Evolutionary conservation across 257 asterid species (phyloP).

Genomic region (Gentiana straminea): DNA sequence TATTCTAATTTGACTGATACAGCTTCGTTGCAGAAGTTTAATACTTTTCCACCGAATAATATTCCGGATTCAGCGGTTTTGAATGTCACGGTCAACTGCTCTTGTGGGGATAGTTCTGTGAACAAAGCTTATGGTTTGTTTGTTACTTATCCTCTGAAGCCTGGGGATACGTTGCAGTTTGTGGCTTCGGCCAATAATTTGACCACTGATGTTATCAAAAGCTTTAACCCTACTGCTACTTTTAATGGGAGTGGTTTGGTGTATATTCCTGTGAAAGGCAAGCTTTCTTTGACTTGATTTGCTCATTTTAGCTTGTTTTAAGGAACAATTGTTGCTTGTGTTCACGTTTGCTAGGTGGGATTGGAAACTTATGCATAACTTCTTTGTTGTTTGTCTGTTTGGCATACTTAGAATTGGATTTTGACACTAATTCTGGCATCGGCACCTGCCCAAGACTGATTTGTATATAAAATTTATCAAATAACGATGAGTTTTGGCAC

Average conservation of each 20-base stretch:
- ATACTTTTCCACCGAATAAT: slow-evolving; percentile 24
- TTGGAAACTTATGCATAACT: too few relatives aligned
- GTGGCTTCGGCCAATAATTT: slow-evolving; percentile 43
- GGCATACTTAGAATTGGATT: too few relatives aligned
- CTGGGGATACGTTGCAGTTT: slow-evolving; percentile 38
- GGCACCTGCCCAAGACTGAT: too few relatives aligned
- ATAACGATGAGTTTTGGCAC: too few relatives aligned
- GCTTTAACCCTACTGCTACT: slow-evolving; percentile 49
- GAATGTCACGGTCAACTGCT: slow-evolving; percentile 66
- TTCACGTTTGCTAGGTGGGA: too few relatives aligned
- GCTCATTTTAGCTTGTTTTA: too few relatives aligned
- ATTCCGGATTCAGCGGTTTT: slow-evolving; percentile 46
- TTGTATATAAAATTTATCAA: too few relatives aligned
- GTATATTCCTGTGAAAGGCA: slow-evolving; percentile 74
- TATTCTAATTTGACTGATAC: slow-evolving; percentile 56
- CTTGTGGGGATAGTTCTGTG: slow-evolving; percentile 56
- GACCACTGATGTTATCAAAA: slow-evolving; percentile 30
- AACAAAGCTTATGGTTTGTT: slow-evolving; percentile 57
- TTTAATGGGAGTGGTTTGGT: slow-evolving; percentile 43
- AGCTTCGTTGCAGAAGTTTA: slow-evolving; percentile 27
- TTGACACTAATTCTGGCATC: too few relatives aligned
- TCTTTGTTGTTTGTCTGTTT: too few relatives aligned
- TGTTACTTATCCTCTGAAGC: slow-evolving; percentile 57
- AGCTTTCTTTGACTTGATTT: slow-evolving; percentile 1
- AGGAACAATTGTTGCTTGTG: too few relatives aligned